Evolutionary conservation across 2,329 filamentous ascomycete species (phyloP), one percentile per base, ranked within the genome.

Genomic region (Fusarium subtropicale): DNA sequence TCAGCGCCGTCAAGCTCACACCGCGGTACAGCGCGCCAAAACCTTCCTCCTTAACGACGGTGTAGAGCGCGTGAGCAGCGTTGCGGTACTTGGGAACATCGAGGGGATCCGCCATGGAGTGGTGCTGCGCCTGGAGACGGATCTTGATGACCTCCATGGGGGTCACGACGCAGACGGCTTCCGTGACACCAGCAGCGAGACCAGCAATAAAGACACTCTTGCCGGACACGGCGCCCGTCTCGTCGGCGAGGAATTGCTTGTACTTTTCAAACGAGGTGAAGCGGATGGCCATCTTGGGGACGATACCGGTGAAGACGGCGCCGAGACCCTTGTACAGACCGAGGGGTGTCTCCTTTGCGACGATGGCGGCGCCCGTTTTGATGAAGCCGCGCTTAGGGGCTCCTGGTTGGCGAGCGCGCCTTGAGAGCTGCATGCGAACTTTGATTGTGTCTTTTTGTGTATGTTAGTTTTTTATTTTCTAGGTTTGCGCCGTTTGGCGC

Each of bases 61-160:
- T 97, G 83, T 97, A 97, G 20, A 90, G 81, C 9, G 88, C 88
- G 79, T 91, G 88, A 20, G 94, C 94, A 28, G 95, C 95, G 81
- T 97, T 97, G 79, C 95, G 92, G 85, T 98, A 98, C 84, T 98
- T 98, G 70, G 96, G 96, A 11, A 97, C 81, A 79, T 98, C 96
- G 72, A 98, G 90, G 8, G 96, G 96, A 79, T 99, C 96, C 50
- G 96, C 94, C 91, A 99, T 96, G 79, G 90, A 93, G 88, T 99
- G 96, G 84, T 97, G 93, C 83, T 99, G 96, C 7, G 95, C 95
- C 86, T 99, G 96, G 73, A 99, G 88, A 50, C 96, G 92, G 79
- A 99, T 99, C 88, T 99, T 99, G 82, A 99, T 89, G 66, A 99
- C 96, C 84, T 99, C 96, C 96, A 99, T 99, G 8, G 96, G 96